Conservation (phyloP, 1,284 basidiomycete genomes). For the Phellinidium pouzarii region DNA sequence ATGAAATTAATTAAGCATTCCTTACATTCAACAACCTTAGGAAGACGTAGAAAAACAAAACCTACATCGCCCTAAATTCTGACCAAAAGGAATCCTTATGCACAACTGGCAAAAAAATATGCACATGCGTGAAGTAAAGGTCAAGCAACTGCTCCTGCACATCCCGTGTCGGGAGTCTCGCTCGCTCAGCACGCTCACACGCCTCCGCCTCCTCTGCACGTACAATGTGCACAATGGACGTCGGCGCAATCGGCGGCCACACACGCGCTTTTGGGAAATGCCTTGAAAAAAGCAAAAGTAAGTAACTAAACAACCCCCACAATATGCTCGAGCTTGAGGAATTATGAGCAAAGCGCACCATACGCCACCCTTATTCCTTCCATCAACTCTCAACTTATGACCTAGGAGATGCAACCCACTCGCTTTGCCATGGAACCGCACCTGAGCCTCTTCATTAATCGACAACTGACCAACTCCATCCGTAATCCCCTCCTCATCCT, state of each 20-base stretch:
- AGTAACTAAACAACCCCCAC: neutral
- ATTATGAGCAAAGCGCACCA: conserved; percentile 41
- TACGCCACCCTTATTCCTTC: conserved; percentile 70
- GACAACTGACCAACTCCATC: conserved; percentile 78
- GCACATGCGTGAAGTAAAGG: conserved; percentile 75
- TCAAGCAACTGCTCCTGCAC: conserved; percentile 65
- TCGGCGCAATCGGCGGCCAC: conserved; percentile 64
- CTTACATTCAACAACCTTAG: neutral
- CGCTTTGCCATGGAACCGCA: conserved; percentile 73
- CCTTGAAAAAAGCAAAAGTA: conserved; percentile 35
- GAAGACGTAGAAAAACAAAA: neutral
- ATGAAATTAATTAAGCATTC: neutral
- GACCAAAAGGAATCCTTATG: conserved; percentile 67
- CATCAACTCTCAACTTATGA: conserved; percentile 50
- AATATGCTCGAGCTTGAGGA: conserved; percentile 12
- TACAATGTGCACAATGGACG: conserved; percentile 16
- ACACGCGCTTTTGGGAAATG: conserved; percentile 76
- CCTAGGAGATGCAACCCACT: conserved; percentile 76
- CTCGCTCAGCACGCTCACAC: conserved; percentile 31
- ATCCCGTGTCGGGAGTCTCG: conserved; percentile 43
- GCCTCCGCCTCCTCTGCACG: conserved; percentile 27
- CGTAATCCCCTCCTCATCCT: conserved; percentile 37
- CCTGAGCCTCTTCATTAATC: conserved; percentile 76
- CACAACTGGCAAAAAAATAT: conserved; percentile 65
- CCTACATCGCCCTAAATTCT: conserved; percentile 43